Evolutionary conservation across 257 asterid species (phyloP).

Genomic region (Salvia splendens): DNA sequence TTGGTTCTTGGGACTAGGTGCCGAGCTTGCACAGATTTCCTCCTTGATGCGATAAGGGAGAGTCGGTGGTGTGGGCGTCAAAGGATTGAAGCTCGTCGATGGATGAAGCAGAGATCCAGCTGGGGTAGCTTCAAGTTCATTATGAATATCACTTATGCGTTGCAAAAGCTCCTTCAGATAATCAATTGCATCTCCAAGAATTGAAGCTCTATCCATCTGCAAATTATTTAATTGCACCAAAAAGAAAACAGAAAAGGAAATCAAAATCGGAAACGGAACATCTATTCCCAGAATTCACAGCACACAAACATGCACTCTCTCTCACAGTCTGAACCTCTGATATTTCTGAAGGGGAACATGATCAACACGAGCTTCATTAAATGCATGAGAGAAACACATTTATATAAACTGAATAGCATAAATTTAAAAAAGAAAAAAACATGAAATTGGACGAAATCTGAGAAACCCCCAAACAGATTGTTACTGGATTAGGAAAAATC

Average conservation of each 20-base stretch:
- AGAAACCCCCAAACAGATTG: background rate
- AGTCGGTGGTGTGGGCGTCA: constrained; percentile 69
- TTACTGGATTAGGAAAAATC: background rate
- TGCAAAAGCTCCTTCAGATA: constrained; percentile 82
- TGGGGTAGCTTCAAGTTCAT: constrained; percentile 73
- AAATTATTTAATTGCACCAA: constrained; percentile 1
- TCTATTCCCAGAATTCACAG: background rate
- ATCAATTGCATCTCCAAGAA: constrained; percentile 89
- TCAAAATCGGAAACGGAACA: background rate
- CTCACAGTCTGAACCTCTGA: background rate
- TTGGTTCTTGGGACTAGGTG: constrained; percentile 79
- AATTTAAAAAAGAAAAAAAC: background rate
- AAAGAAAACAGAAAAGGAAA: too few species aligned
- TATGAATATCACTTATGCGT: constrained; percentile 80
- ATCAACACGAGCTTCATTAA: background rate
- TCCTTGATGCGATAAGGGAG: constrained; percentile 70
- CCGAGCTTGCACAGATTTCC: constrained; percentile 68
- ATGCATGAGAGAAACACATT: constrained; percentile 10
- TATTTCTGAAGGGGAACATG: background rate
- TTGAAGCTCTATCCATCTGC: constrained; percentile 94
- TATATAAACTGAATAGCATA: background rate
- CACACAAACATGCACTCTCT: background rate
- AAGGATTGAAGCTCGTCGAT: constrained; percentile 64
- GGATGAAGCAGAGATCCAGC: constrained; percentile 59
- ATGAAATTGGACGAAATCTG: background rate